Percentiles rank a stretch among this genome's conserved stretches.
Conservation (phyloP, 2,329 filamentous ascomycete species). For the Calonectria crousiana region DNA sequence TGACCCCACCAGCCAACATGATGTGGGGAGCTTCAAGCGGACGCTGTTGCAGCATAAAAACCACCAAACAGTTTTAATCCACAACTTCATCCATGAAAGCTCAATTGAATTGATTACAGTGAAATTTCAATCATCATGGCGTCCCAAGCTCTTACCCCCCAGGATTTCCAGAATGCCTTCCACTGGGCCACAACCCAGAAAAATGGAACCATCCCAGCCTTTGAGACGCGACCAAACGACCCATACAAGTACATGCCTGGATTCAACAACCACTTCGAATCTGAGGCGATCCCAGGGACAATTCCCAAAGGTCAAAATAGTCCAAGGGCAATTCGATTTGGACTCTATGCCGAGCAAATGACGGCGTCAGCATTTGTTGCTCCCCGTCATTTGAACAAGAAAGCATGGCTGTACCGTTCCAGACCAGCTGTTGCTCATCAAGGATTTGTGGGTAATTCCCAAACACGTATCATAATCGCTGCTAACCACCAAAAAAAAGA, state of each 20-base stretch:
- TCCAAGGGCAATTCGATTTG: conserved; percentile 53
- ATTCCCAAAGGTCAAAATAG: conserved; percentile 58
- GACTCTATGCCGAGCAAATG: conserved; percentile 57
- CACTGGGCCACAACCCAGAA: conserved; percentile 71
- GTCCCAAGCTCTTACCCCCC: neutral
- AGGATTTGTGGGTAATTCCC: conserved; percentile 28
- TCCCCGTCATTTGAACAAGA: conserved; percentile 42
- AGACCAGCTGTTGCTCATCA: conserved; percentile 44
- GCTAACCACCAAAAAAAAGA: neutral
- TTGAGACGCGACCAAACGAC: conserved; percentile 55
- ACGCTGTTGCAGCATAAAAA: neutral
- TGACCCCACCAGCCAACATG: neutral
- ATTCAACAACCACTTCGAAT: conserved; percentile 29
- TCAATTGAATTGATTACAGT: neutral
- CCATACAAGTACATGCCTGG: conserved; percentile 64
- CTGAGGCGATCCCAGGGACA: conserved; percentile 58
- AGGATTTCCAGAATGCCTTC: conserved; percentile 62
- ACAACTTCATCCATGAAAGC: neutral
- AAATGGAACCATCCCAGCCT: conserved; percentile 65
- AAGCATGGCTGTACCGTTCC: conserved; percentile 43
- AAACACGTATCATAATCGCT: neutral
- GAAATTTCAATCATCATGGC: conserved; percentile 1
- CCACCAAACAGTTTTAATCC: neutral
- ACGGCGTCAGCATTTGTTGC: conserved; percentile 51
- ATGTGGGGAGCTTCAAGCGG: neutral